These are phyloP conservation scores for Pichia heedii DNA, from an alignment of 805 yeast species.

Conservation along the genomic window DNA sequence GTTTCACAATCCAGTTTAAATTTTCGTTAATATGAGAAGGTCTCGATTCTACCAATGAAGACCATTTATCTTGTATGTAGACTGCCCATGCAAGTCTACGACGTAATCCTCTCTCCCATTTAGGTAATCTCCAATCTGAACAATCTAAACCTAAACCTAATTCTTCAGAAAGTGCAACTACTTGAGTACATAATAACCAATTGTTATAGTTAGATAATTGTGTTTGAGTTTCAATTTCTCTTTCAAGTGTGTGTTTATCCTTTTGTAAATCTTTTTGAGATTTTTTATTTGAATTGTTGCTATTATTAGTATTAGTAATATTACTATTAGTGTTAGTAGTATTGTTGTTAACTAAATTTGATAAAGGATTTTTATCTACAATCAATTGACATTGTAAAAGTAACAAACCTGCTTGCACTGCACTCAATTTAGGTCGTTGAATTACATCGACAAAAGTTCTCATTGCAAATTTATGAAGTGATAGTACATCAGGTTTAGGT, in stretches of 20 bases:
- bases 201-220: conserved; percentile 42
- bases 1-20: conserved; percentile 70
- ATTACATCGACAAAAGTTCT: conserved; percentile 60
- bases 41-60: conserved; percentile 67
- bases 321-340: too few species aligned
- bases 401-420: conserved; percentile 83
- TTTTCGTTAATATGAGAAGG: conserved; percentile 73
- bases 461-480: conserved; percentile 60
- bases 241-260: neutral
- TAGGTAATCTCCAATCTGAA: conserved; percentile 82
- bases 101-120: conserved; percentile 89
- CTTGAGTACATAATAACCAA: conserved; percentile 81
- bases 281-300: neutral
- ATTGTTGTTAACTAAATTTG: neutral
- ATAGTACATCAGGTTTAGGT: conserved; percentile 70
- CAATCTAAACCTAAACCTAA: conserved; percentile 89
- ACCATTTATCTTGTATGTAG: conserved; percentile 88
- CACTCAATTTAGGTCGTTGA: conserved; percentile 81
- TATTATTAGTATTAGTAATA: neutral
- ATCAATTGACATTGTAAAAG: conserved; percentile 55
- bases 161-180: conserved; percentile 83
- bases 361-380: neutral
- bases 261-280: neutral
- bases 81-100: conserved; percentile 94
- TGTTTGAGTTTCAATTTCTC: conserved; percentile 1